Evolutionary conservation across 805 yeast species (phyloP).

Genomic region (Pichia exigua): DNA sequence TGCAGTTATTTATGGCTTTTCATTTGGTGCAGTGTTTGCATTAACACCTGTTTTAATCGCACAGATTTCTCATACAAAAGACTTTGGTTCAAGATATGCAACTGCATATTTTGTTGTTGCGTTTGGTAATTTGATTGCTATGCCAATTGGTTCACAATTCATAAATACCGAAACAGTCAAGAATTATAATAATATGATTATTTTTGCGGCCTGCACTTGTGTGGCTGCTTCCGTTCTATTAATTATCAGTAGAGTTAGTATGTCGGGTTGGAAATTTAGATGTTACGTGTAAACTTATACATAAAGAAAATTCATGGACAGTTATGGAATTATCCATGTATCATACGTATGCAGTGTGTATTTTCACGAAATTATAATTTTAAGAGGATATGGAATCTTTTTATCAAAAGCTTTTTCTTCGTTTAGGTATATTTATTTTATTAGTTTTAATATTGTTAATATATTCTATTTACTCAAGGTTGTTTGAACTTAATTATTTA

Average conservation of each 20-base stretch:
- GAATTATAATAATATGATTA: constrained; percentile 21
- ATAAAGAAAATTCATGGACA: not conserved
- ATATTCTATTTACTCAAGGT: no score
- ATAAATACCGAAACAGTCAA: constrained; percentile 25
- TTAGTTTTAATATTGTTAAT: no score
- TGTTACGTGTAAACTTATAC: constrained; percentile 13
- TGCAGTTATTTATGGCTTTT: constrained; percentile 42
- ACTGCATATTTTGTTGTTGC: constrained; percentile 58
- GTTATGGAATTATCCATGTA: not conserved
- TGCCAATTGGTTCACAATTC: constrained; percentile 44
- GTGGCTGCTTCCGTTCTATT: constrained; percentile 13
- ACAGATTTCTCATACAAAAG: constrained; percentile 46
- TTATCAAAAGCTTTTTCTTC: no score
- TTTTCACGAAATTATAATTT: not conserved
- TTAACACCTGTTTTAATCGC: constrained; percentile 58
- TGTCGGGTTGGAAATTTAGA: constrained; percentile 25
- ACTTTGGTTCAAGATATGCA: constrained; percentile 64
- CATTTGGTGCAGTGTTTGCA: constrained; percentile 50
- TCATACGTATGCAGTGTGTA: not conserved
- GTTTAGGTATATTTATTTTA: no score
- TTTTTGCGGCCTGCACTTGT: constrained; percentile 22
- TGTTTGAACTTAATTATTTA: no score
- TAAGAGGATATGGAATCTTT: not conserved
- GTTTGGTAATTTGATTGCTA: constrained; percentile 35
- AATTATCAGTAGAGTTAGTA: constrained; percentile 10